Evolutionary conservation across 164 flowering plant species (phyloP), one percentile per base, ranked within the genome.

Genomic region (Tetrastigma voinierianum): DNA sequence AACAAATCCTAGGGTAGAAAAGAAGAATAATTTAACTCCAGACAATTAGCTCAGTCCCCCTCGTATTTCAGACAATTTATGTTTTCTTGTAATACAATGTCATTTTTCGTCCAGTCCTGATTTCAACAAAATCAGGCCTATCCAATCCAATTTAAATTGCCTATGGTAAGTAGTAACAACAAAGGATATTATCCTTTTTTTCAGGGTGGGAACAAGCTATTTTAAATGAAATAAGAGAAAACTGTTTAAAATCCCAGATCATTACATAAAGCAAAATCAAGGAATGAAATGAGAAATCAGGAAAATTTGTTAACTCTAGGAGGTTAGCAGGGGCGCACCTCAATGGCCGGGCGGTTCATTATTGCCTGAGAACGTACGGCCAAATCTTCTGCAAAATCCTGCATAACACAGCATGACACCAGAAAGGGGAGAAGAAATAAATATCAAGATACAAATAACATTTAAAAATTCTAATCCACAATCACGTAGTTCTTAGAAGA

Each of bases 371-470:
- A 86, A 43, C 86, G 86, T 58, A 76, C 74, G 68, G 93, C 89
- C 20, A 95, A 62, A 74, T 87, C 88, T 78, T 95, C 97, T 20
- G 84, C 72, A 72, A 95, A 89, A 65, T 95, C 98, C 99, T 95
- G 77, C 63, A 76, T 4, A 70, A 78, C 51, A 67, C 9, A 46
- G 44, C n/a, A 49, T 64, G 23, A 55, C 63, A 71, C 10, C 49
- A 65, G n/a, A 67, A 20, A 46, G 14, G 10, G n/a, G n/a, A n/a
- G n/a, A n/a, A n/a, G n/a, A n/a, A n/a, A n/a, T n/a, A n/a, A n/a
- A n/a, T n/a, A n/a, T n/a, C n/a, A 16, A 19, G 45, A n/a, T 60
- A 19, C 17, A 20, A 10, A 24, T 61, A 19, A 73, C 16, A 25
- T 9, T 40, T n/a, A 46, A 52, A 20, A 40, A n/a, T 12, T 3